Evolutionary conservation across 768 basidiomycete species (phyloP), one percentile per base, ranked within the genome.

Genomic region (Floccularia luteovirens): DNA sequence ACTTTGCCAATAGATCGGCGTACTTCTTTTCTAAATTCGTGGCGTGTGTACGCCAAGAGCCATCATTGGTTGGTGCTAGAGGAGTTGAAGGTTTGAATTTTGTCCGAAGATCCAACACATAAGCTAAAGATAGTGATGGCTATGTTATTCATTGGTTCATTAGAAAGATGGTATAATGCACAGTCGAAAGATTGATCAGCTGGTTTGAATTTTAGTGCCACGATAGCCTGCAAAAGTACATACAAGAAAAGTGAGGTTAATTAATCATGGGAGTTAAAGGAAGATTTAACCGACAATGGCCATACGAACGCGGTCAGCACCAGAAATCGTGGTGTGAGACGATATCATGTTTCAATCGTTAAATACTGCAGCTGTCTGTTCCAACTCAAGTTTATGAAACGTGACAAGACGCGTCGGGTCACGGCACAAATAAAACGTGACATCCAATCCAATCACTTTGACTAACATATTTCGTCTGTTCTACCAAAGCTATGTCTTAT

Each of bases 191-290:
- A 69, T 45, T 67, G 61, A 17, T 58, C 46, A 13, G 52, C 39
- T 20, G 72, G 72, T 42, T 70, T 74, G 52, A 59, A 61, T 54
- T 61, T 66, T 22, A 76, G 54, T 6, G 67, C 65, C 16, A 61
- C 54, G 19, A 77, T 48, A 7, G 72, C 74, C 74, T 77, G 32
- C 24, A 28, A 38, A 30, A 32, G 25, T 30, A 41, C 19, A 41
- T 13, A 23, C 13, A 19, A 31, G 27, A 4, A 19, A 16, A 31
- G 25, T 25, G 24, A n/a, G 24, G 30, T 7, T 36, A 38, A 32
- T n/a, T 36, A 31, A 23, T 16, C 11, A 23, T 13, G 7, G 10
- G 36, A n/a, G n/a, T n/a, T n/a, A 23, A 37, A 37, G 24, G 10
- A 19, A 37, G 21, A 12, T 23, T 35, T 22, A 41, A 53, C 64